Evolutionary conservation across 768 basidiomycete species (phyloP).

Genomic region (Hericium coralloides): DNA sequence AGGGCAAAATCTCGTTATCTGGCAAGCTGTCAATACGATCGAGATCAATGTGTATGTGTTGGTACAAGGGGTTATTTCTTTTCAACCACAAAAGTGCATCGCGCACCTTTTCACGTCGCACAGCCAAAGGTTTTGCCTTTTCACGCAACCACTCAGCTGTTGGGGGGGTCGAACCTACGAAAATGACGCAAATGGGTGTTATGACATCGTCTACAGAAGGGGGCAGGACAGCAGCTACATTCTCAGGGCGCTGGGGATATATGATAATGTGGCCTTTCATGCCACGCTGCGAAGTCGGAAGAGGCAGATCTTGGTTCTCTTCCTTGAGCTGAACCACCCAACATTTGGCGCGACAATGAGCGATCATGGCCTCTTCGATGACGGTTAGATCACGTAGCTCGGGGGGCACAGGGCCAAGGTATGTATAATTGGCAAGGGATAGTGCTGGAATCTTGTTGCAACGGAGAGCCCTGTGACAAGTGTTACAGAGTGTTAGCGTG

Average conservation of each 20-base stretch:
- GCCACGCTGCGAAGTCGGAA: conserved; percentile 20
- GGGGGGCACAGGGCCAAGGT: conserved; percentile 23
- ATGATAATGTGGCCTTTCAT: conserved; percentile 33
- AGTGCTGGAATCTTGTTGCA: conserved; percentile 16
- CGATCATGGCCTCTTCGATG: conserved; percentile 33
- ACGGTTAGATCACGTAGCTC: conserved; percentile 25
- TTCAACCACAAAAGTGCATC: conserved; percentile 28
- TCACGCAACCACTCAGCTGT: conserved; percentile 22
- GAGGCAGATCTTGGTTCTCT: background rate
- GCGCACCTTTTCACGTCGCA: conserved; percentile 23
- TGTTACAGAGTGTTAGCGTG: background rate
- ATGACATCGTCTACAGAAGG: conserved; percentile 27
- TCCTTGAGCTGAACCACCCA: background rate
- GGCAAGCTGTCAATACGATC: background rate
- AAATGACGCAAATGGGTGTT: conserved; percentile 30
- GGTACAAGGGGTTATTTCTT: conserved; percentile 27
- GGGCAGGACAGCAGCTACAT: conserved; percentile 23
- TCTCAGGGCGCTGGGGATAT: conserved; percentile 27
- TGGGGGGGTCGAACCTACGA: conserved; percentile 25
- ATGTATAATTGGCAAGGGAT: conserved; percentile 25
- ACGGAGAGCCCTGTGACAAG: conserved; percentile 13
- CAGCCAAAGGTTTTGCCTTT: conserved; percentile 27
- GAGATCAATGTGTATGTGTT: conserved; percentile 21
- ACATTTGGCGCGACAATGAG: conserved; percentile 24
- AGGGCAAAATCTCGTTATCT: background rate